A percentile compares a stretch with the other conserved stretches of the same genome.
Conservation (phyloP, 768 basidiomycete species). For the Neoboletus magnificus region DNA sequence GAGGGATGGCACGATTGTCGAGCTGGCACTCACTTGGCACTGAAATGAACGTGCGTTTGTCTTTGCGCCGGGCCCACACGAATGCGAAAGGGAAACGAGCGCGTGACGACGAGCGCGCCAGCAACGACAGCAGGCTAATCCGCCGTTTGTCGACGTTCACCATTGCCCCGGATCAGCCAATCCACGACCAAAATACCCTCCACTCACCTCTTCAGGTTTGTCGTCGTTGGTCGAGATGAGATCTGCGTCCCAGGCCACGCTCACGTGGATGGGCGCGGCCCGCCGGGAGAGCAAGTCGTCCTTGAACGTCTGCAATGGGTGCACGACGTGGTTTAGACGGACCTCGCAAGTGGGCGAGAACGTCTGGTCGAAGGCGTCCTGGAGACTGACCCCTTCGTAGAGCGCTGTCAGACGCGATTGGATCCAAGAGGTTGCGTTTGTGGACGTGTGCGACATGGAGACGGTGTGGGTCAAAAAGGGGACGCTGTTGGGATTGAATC, state of each 20-base stretch:
- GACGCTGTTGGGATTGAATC: neutral
- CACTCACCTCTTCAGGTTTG: slow-evolving; percentile 16
- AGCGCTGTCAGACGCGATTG: slow-evolving; percentile 28
- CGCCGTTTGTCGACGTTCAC: no score
- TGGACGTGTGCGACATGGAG: neutral
- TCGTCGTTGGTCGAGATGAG: slow-evolving; percentile 30
- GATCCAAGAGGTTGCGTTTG: slow-evolving; percentile 26
- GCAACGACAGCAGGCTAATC: slow-evolving; percentile 37
- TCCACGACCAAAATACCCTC: neutral
- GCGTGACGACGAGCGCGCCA: slow-evolving; percentile 39
- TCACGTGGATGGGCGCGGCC: slow-evolving; percentile 14
- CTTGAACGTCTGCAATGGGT: slow-evolving; percentile 25
- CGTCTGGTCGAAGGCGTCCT: slow-evolving; percentile 22
- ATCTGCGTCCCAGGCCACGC: slow-evolving; percentile 35
- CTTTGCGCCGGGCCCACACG: slow-evolving; percentile 38
- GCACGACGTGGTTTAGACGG: slow-evolving; percentile 29
- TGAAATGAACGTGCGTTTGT: slow-evolving; percentile 34
- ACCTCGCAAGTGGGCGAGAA: slow-evolving; percentile 37
- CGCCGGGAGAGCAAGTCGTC: slow-evolving; percentile 25
- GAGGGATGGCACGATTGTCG: neutral
- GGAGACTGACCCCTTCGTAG: slow-evolving; percentile 20
- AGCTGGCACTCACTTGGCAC: slow-evolving; percentile 34
- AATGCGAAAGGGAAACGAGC: slow-evolving; percentile 38
- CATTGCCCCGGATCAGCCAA: neutral
- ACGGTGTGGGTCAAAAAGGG: neutral